Evolutionary conservation across 108 stramenopile genomes (phyloP).

Genomic region (Discostella stelligeroides): DNA sequence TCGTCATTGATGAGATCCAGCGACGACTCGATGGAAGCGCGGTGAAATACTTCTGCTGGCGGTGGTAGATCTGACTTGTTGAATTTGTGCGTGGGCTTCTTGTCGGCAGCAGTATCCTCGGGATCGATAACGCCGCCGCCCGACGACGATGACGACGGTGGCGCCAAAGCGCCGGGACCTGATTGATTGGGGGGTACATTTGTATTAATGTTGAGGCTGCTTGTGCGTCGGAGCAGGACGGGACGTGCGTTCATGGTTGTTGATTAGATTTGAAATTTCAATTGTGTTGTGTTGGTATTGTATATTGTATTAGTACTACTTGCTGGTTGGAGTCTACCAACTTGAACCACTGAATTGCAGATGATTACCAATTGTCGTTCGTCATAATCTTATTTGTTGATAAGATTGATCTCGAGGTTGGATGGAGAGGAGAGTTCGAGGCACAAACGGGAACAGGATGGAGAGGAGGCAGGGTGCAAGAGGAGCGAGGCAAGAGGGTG

Average conservation of each 20-base stretch:
- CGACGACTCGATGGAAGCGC: not conserved
- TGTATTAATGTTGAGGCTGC: no score
- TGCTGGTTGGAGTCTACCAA: no score
- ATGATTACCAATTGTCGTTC: no score
- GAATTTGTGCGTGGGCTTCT: conserved; percentile 27
- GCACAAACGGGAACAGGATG: no score
- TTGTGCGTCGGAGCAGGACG: conserved; percentile 23
- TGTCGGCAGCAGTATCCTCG: conserved; percentile 22
- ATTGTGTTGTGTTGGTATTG: no score
- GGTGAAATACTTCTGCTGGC: conserved; percentile 11
- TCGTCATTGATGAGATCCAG: conserved; percentile 14
- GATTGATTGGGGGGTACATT: not conserved
- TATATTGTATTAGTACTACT: no score
- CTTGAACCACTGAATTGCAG: no score
- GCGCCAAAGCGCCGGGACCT: not conserved
- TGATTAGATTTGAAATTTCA: not conserved
- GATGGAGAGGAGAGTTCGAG: no score
- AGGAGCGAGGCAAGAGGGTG: no score
- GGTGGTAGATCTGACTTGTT: conserved; percentile 28
- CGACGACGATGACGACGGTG: conserved; percentile 1
- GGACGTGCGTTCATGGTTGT: conserved; percentile 9
- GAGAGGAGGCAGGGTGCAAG: no score
- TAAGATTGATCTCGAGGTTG: no score
- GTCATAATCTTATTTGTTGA: no score
- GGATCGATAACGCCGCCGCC: conserved; percentile 1